These are phyloP conservation scores for Physocladia obscura DNA, from an alignment of 192 early-diverging fungal genomes.

Conservation along the genomic window DNA sequence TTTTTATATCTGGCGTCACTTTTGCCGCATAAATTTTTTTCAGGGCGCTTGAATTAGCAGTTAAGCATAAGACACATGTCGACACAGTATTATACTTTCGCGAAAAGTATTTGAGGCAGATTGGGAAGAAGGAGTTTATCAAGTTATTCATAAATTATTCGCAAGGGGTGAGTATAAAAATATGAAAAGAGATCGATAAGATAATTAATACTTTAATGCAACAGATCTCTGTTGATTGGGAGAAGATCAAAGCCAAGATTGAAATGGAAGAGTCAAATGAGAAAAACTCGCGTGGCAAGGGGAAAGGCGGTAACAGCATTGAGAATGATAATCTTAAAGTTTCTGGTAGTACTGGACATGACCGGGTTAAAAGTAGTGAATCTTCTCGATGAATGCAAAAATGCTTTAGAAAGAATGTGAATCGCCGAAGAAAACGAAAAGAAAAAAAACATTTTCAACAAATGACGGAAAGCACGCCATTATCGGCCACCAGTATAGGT, in stretches of 20 bases:
- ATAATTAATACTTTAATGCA: not conserved
- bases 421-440: not conserved
- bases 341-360: not conserved
- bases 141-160: constrained; percentile 54
- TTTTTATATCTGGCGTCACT: no score
- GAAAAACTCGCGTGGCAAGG: not conserved
- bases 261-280: constrained; percentile 44
- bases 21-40: no score
- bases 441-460: no score
- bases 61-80: constrained; percentile 63
- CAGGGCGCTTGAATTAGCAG: constrained; percentile 58
- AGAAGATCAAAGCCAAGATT: constrained; percentile 50
- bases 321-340: constrained; percentile 8
- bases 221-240: constrained; percentile 37
- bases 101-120: constrained; percentile 48
- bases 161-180: constrained; percentile 31
- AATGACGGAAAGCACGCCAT: no score
- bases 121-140: constrained; percentile 44
- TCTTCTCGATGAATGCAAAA: no score
- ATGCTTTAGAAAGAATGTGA: not conserved
- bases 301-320: not conserved
- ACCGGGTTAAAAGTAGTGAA: no score
- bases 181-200: not conserved
- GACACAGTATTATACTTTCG: constrained; percentile 59
- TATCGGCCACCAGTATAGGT: no score